Base-by-base conservation (phyloP, 257 asterid genomes). In the Plantago ovata region DNA sequence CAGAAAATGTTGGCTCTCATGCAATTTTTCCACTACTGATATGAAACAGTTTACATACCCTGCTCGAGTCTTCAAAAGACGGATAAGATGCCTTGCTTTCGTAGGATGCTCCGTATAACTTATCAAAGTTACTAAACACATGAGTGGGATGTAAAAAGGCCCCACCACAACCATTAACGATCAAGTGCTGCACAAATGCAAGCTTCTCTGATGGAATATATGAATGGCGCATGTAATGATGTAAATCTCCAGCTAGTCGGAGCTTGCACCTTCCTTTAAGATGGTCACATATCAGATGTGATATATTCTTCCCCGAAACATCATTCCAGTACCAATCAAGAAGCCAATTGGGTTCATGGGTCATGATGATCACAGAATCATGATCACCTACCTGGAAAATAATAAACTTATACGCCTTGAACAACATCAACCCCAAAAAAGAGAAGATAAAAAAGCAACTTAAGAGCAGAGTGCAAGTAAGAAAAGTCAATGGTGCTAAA, bases 81-180 rank as follows among this genome's bases (percentile, higher is more conserved):
- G 98, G 96, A 72, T 89, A 89, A 60, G 97, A 68, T 62, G 97
- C 82, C 77, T 82, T 93, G 86, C 84, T 66, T 66, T 93, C 97
- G 38, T 86, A 93, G 38, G 92, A 52, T 18, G 87, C 74, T 64
- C 79, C 95, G n/a, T 72, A 69, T 41, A 72, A 61, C 60, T 72
- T 72, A 52, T 79, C 63, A 65, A 89, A 93, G 75, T 83, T 82
- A 60, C 83, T 78, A 69, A 93, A 93, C 60, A 89, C 97, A 42
- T 93, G 98, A 23, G 98, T 93, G 41, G 98, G 98, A 72, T 93
- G 98, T 87, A 93, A 71, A 84, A 93, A 93, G 7, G 97, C 98
- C 62, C 98, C 98, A 24, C 98, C 97, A 69, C 97, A 93, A 62
- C 99, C 99, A 77, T 89, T 93, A 61, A 89, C 99, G 52, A 89